A percentile compares a stretch with the other conserved stretches of the same genome.
These are phyloP conservation scores for Xylaria venustula DNA, from an alignment of 495 filamentous ascomycete genomes.

Conservation along the genomic window DNA sequence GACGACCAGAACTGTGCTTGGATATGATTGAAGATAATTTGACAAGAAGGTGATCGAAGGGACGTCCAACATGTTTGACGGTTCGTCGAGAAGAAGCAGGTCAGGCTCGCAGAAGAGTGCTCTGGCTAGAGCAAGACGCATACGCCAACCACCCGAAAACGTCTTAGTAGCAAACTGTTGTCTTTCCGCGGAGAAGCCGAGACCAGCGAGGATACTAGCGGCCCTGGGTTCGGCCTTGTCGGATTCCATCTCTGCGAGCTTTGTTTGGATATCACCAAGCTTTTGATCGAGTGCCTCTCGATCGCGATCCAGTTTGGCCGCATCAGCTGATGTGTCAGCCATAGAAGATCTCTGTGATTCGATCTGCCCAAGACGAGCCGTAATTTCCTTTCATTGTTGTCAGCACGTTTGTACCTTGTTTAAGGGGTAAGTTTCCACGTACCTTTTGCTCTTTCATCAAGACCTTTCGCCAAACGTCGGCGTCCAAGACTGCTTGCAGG, in stretches of 20 bases:
- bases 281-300: slow-evolving; percentile 87
- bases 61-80: slow-evolving; percentile 99
- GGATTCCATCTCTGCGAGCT: slow-evolving; percentile 98
- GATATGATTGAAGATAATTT: slow-evolving; percentile 91
- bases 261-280: slow-evolving; percentile 84
- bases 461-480: slow-evolving; percentile 98
- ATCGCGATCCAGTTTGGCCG: slow-evolving; percentile 76
- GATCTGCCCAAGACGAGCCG: slow-evolving; percentile 69
- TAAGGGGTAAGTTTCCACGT: slow-evolving; percentile 28
- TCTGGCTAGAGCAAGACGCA: slow-evolving; percentile 92
- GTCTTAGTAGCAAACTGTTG: slow-evolving; percentile 94
- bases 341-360: slow-evolving; percentile 75
- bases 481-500: slow-evolving; percentile 92
- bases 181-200: slow-evolving; percentile 92
- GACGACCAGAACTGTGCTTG: slow-evolving; percentile 92
- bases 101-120: slow-evolving; percentile 99
- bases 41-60: slow-evolving; percentile 99
- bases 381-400: slow-evolving; percentile 66
- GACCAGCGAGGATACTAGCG: slow-evolving; percentile 91
- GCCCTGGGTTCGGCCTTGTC: slow-evolving; percentile 96
- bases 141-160: slow-evolving; percentile 99
- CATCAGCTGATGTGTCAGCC: slow-evolving; percentile 86
- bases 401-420: slow-evolving; percentile 6
- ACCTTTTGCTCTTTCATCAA: slow-evolving; percentile 86
- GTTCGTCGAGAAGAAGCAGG: slow-evolving; percentile 94